phyloP scores from a whole-genome alignment of 805 yeast species.

The Lachancea meyersii region DNA sequence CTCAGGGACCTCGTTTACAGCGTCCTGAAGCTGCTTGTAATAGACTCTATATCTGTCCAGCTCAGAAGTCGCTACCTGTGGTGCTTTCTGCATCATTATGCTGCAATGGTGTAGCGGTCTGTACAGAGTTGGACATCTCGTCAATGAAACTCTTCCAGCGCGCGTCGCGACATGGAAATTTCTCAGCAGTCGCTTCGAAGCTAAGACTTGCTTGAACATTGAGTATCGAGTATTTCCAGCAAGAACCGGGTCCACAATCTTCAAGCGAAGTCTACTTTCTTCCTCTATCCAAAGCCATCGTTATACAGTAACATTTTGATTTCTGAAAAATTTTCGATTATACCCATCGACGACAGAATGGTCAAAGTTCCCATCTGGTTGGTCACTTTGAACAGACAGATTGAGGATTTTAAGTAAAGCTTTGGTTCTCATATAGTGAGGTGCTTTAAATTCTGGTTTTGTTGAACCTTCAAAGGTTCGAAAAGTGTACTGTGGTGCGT shows the following conservation, averaged over 20 bases:
- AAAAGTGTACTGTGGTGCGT: no score
- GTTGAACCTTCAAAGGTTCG: no score
- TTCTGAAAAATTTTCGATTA: slow-evolving; percentile 1
- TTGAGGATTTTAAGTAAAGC: no score
- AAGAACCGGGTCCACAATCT: no score
- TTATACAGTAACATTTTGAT: not conserved
- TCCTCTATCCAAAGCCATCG: no score
- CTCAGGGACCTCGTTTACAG: slow-evolving; percentile 34
- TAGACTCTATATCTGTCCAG: slow-evolving; percentile 23
- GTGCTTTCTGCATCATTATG: slow-evolving; percentile 1
- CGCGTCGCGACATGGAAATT: slow-evolving; percentile 2
- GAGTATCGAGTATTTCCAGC: not conserved
- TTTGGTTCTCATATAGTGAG: no score
- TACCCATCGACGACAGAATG: not conserved
- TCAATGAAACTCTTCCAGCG: slow-evolving; percentile 1
- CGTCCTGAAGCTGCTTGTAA: slow-evolving; percentile 17
- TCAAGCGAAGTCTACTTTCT: no score
- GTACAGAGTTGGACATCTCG: not conserved
- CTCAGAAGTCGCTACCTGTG: slow-evolving; percentile 10
- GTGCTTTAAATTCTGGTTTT: no score
- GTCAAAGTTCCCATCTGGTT: not conserved
- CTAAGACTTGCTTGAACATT: not conserved
- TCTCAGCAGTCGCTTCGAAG: slow-evolving; percentile 4
- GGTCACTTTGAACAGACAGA: no score
- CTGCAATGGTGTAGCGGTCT: slow-evolving; percentile 2